These are phyloP conservation scores for Paecilomyces fulvus DNA, from an alignment of 2,329 filamentous ascomycete species.

Conservation along the genomic window DNA sequence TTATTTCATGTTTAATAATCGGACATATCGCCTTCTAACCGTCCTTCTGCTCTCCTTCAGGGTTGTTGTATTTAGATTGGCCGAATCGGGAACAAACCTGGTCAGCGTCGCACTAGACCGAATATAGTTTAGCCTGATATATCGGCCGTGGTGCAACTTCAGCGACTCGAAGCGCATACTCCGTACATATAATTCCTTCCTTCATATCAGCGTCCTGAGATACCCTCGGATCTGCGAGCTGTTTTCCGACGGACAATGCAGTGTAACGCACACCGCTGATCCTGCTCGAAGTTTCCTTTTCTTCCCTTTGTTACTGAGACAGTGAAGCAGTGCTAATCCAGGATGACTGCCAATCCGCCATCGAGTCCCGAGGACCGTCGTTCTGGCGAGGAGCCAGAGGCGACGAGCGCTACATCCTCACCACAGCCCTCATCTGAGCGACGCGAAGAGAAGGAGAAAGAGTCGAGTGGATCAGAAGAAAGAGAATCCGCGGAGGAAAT, in stretches of 20 bases:
- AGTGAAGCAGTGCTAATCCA: slow-evolving; percentile 6
- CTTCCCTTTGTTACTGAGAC: background rate
- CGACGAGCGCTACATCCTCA: background rate
- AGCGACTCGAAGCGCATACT: background rate
- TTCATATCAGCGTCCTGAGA: background rate
- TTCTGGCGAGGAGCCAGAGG: slow-evolving; percentile 1
- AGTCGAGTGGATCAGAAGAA: slow-evolving; percentile 2
- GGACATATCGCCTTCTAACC: background rate
- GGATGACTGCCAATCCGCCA: slow-evolving; percentile 5
- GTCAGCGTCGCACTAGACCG: background rate
- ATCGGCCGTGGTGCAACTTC: background rate
- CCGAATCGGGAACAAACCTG: background rate
- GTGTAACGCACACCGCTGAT: background rate
- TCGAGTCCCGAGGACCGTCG: background rate
- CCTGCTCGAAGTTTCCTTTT: background rate
- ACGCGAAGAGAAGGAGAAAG: slow-evolving; percentile 6
- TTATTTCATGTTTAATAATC: background rate
- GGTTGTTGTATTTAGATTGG: background rate
- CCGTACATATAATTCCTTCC: background rate
- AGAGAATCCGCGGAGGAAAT: background rate
- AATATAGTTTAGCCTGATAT: background rate
- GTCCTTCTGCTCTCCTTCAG: background rate
- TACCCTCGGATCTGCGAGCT: background rate
- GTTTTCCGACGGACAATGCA: background rate
- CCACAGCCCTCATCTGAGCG: background rate